These are phyloP conservation scores for Ustilago xerochloae DNA, from an alignment of 1,284 basidiomycete species.

Conservation along the genomic window DNA sequence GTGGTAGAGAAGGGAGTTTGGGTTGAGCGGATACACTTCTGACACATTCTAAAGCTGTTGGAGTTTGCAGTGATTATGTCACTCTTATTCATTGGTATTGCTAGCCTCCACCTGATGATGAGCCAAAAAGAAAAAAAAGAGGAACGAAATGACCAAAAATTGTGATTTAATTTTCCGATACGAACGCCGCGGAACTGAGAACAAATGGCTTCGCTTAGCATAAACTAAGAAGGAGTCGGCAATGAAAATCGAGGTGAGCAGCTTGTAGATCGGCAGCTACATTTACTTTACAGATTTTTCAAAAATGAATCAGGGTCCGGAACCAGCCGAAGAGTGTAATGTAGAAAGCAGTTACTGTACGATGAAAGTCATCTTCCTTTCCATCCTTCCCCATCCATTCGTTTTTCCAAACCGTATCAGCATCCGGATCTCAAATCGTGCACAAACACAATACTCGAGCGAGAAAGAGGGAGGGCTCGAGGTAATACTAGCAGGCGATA, in stretches of 20 bases:
- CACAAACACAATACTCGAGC: neutral
- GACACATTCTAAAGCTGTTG: neutral
- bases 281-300: neutral
- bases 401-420: too few species aligned
- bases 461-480: neutral
- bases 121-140: neutral
- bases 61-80: conserved; percentile 18
- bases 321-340: conserved; percentile 24
- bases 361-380: neutral
- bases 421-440: too few species aligned
- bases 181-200: neutral
- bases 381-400: neutral
- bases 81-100: neutral
- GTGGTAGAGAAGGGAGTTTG: neutral
- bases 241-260: neutral
- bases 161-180: conserved; percentile 3
- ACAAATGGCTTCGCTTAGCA: neutral
- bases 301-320: conserved; percentile 18
- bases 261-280: neutral
- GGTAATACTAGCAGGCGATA: neutral
- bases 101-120: conserved; percentile 4
- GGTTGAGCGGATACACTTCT: neutral
- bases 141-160: too few species aligned
- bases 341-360: neutral
- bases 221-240: neutral